A percentile compares a stretch with the other conserved stretches of the same genome.
Evolutionary conservation across 148 eudicot species (phyloP).

Genomic region (Cornus suecica): DNA sequence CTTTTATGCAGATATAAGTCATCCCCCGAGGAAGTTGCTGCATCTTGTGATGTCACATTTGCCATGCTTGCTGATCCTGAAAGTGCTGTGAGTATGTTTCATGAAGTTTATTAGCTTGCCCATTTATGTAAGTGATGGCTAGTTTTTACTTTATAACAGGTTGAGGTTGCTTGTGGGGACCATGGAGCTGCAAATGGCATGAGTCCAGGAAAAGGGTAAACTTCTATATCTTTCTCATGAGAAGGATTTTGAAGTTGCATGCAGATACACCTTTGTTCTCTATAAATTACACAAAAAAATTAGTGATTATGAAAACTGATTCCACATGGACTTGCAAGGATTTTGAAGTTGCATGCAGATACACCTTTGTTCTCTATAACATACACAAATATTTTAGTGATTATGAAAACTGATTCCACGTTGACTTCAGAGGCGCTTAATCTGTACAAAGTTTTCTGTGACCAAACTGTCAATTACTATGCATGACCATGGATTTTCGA

Average conservation of each 20-base stretch:
- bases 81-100: slow-evolving; percentile 85
- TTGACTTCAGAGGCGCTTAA: too few relatives aligned
- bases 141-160: slow-evolving; percentile 35
- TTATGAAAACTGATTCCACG: too few relatives aligned
- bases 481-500: too few relatives aligned
- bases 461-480: too few relatives aligned
- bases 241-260: neutral
- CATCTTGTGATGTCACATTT: slow-evolving; percentile 89
- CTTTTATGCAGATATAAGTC: slow-evolving; percentile 62
- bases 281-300: too few relatives aligned
- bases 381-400: too few relatives aligned
- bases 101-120: slow-evolving; percentile 17
- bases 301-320: neutral
- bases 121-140: slow-evolving; percentile 17
- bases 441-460: too few relatives aligned
- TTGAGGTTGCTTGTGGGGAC: slow-evolving; percentile 84
- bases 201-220: slow-evolving; percentile 92
- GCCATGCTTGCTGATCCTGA: slow-evolving; percentile 99
- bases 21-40: slow-evolving; percentile 88
- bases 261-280: too few relatives aligned
- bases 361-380: too few relatives aligned
- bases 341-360: too few relatives aligned
- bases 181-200: slow-evolving; percentile 81
- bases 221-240: neutral
- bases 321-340: too few relatives aligned